Percentiles rank a stretch among this genome's conserved stretches.
phyloP scores from a whole-genome alignment of 2,329 filamentous ascomycete species.

The Aspergillus sp. region DNA sequence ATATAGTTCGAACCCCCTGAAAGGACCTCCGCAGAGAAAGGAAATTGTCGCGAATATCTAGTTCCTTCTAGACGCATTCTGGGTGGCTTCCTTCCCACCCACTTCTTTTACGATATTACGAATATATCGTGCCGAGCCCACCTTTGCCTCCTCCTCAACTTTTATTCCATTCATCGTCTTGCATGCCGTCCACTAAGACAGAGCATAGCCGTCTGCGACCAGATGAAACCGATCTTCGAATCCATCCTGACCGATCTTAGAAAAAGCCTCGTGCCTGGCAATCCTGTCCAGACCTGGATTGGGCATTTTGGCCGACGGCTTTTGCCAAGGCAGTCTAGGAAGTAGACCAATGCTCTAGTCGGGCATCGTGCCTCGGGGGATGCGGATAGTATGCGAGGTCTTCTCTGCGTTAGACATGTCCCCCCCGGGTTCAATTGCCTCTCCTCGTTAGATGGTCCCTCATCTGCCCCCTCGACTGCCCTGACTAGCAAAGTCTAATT shows the following conservation, averaged over 20 bases:
- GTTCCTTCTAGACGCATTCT: not conserved
- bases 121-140: no score
- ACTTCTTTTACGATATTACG: no score
- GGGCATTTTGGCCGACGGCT: not conserved
- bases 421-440: not conserved
- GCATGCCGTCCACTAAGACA: no score
- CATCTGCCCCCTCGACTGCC: not conserved
- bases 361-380: not conserved
- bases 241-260: no score
- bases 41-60: not conserved
- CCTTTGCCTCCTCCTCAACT: no score
- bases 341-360: not conserved
- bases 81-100: not conserved
- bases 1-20: constrained; percentile 2
- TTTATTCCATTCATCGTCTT: no score
- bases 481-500: constrained; percentile 2
- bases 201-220: no score
- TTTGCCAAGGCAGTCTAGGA: not conserved
- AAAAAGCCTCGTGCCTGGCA: no score
- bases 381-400: not conserved
- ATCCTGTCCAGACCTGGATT: no score
- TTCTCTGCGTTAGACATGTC: not conserved
- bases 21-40: not conserved
- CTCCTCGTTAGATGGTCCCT: not conserved
- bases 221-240: no score